These are phyloP conservation scores for Tricharina praecox DNA, from an alignment of 495 filamentous ascomycete genomes.

Conservation along the genomic window DNA sequence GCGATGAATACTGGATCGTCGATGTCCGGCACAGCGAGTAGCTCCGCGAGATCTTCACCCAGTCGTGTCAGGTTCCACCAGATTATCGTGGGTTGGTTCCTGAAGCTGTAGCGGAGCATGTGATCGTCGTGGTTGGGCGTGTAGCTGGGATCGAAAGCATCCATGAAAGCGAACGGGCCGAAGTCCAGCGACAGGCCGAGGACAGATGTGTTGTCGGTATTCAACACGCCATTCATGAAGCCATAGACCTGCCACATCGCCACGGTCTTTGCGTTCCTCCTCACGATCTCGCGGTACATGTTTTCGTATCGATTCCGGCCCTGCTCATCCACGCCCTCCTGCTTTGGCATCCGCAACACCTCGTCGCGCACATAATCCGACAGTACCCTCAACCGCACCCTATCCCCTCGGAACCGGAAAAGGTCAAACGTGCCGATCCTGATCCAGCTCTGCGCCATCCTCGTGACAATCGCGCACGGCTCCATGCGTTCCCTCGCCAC, in stretches of 20 bases:
- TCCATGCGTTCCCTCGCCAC: slow-evolving; percentile 72
- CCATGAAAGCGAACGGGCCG: slow-evolving; percentile 87
- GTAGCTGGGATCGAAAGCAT: slow-evolving; percentile 77
- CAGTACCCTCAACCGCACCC: slow-evolving; percentile 50
- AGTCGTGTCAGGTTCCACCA: slow-evolving; percentile 97
- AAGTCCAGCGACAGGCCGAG: slow-evolving; percentile 81
- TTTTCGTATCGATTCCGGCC: slow-evolving; percentile 64
- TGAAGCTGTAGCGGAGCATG: slow-evolving; percentile 71
- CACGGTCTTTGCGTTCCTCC: slow-evolving; percentile 73
- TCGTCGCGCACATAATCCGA: slow-evolving; percentile 71
- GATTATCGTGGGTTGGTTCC: slow-evolving; percentile 85
- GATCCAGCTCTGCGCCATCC: slow-evolving; percentile 85
- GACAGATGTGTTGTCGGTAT: slow-evolving; percentile 91
- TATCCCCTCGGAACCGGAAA: slow-evolving; percentile 60
- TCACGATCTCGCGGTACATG: slow-evolving; percentile 73
- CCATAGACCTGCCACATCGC: slow-evolving; percentile 93
- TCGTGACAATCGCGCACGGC: slow-evolving; percentile 77
- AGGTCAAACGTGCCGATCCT: slow-evolving; percentile 91
- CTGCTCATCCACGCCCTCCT: slow-evolving; percentile 44
- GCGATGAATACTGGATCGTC: slow-evolving; percentile 53
- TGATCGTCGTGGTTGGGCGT: slow-evolving; percentile 95
- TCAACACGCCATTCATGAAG: slow-evolving; percentile 94
- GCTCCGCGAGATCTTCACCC: slow-evolving; percentile 77
- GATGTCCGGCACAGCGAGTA: slow-evolving; percentile 52
- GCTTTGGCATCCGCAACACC: slow-evolving; percentile 51